Evolutionary conservation across 805 yeast species (phyloP).

Genomic region (Kregervanrija pseudodelftensis): DNA sequence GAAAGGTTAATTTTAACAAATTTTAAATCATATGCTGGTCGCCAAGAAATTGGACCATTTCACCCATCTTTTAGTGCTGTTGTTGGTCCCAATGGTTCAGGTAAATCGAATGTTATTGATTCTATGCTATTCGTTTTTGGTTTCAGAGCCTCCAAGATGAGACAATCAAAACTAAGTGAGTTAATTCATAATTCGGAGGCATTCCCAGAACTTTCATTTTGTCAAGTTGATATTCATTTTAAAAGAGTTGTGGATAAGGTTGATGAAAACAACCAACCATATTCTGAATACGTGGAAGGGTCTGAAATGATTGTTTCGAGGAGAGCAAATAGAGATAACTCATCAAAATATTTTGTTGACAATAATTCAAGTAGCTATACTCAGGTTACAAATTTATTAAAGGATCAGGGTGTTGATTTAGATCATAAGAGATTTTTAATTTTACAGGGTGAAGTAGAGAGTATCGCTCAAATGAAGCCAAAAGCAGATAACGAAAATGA

Average conservation of each 20-base stretch:
- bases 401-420: constrained; percentile 81
- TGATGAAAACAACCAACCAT: constrained; percentile 16
- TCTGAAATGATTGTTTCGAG: constrained; percentile 69
- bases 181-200: constrained; percentile 85
- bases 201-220: constrained; percentile 56
- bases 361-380: constrained; percentile 63
- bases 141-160: constrained; percentile 91
- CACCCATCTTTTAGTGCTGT: constrained; percentile 91
- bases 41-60: constrained; percentile 90
- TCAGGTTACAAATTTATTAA: constrained; percentile 68
- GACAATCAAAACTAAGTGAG: constrained; percentile 90
- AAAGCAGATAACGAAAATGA: constrained; percentile 89
- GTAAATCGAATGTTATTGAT: constrained; percentile 96
- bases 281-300: constrained; percentile 40
- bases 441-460: constrained; percentile 96
- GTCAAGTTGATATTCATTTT: constrained; percentile 90
- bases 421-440: constrained; percentile 93
- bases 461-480: constrained; percentile 97
- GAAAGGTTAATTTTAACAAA: constrained; percentile 66
- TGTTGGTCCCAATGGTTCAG: constrained; percentile 98
- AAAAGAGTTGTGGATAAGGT: constrained; percentile 57
- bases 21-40: constrained; percentile 94
- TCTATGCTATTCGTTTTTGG: constrained; percentile 97
- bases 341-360: constrained; percentile 74
- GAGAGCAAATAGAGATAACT: constrained; percentile 67